These are phyloP conservation scores for Talaromyces liani DNA, from an alignment of 495 filamentous ascomycete species.

Conservation along the genomic window DNA sequence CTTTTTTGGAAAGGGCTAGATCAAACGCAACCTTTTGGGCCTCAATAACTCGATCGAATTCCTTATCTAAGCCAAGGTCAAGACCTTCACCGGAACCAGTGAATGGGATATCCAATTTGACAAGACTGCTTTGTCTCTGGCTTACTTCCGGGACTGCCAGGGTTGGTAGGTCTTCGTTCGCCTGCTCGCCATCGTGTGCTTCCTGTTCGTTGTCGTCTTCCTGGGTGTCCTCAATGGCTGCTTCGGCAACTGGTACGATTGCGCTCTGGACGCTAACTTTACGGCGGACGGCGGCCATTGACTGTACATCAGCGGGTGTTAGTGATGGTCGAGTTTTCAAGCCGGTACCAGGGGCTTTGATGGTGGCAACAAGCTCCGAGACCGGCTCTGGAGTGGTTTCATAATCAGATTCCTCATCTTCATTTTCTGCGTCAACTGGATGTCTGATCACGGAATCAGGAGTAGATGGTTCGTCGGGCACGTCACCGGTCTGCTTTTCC, in stretches of 20 bases:
- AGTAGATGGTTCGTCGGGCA: slow-evolving; percentile 63
- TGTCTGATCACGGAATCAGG: slow-evolving; percentile 93
- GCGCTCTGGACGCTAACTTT: slow-evolving; percentile 70
- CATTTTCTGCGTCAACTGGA: slow-evolving; percentile 39
- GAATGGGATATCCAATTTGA: slow-evolving; percentile 63
- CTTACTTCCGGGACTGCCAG: slow-evolving; percentile 12
- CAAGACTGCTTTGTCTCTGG: slow-evolving; percentile 44
- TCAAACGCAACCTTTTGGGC: slow-evolving; percentile 87
- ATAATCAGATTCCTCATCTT: slow-evolving; percentile 16
- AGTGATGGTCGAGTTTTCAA: slow-evolving; percentile 86
- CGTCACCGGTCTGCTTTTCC: slow-evolving; percentile 41
- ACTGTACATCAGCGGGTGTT: slow-evolving; percentile 73
- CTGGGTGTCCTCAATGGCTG: slow-evolving; percentile 26
- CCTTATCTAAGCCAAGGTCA: slow-evolving; percentile 77
- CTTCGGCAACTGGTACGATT: slow-evolving; percentile 46
- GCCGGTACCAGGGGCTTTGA: slow-evolving; percentile 78
- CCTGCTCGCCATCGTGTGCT: not conserved
- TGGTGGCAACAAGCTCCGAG: slow-evolving; percentile 80
- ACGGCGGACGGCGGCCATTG: slow-evolving; percentile 82
- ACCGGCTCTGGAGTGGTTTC: slow-evolving; percentile 44
- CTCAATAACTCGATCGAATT: slow-evolving; percentile 94
- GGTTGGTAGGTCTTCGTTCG: slow-evolving; percentile 12
- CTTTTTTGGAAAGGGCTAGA: slow-evolving; percentile 37
- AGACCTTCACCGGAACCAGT: slow-evolving; percentile 44
- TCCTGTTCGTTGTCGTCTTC: slow-evolving; percentile 21